Evolutionary conservation across 495 filamentous ascomycete genomes (phyloP).

Genomic region (Aspergillus cavernicola): DNA sequence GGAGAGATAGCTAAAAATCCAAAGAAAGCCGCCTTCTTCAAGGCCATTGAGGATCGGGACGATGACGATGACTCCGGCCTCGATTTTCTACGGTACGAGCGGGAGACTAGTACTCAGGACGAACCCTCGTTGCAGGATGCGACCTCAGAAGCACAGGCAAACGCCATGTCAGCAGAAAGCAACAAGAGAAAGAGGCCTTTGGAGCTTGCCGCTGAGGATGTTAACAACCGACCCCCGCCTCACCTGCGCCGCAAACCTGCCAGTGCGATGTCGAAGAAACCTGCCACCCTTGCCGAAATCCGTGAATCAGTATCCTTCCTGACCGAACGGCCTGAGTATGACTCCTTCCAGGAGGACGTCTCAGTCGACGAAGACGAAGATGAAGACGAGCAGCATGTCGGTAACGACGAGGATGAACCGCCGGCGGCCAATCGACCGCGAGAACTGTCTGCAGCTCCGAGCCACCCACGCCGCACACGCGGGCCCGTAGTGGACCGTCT

Average conservation of each 20-base stretch:
- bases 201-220: conserved; percentile 39
- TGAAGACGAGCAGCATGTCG: conserved; percentile 34
- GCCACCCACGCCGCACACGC: conserved; percentile 48
- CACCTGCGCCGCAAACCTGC: conserved; percentile 62
- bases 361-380: conserved; percentile 39
- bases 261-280: conserved; percentile 54
- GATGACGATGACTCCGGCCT: conserved; percentile 74
- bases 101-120: conserved; percentile 36
- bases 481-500: conserved; percentile 74
- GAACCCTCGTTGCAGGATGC: conserved; percentile 46
- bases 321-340: conserved; percentile 67
- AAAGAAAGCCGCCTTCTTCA: conserved; percentile 84
- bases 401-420: conserved; percentile 32
- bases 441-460: conserved; percentile 33
- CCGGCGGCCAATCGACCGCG: conserved; percentile 23
- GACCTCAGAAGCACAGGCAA: conserved; percentile 21
- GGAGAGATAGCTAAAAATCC: conserved; percentile 88
- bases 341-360: conserved; percentile 45
- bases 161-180: conserved; percentile 24
- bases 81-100: conserved; percentile 63
- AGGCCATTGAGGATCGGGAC: conserved; percentile 79
- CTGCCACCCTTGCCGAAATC: conserved; percentile 70
- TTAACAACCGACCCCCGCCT: conserved; percentile 55
- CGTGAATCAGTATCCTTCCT: conserved; percentile 75
- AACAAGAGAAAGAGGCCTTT: conserved; percentile 56